Evolutionary conservation across 1,139 yeast genomes (phyloP), one percentile per base, ranked within the genome.

Genomic region (Ashbya aceris): DNA sequence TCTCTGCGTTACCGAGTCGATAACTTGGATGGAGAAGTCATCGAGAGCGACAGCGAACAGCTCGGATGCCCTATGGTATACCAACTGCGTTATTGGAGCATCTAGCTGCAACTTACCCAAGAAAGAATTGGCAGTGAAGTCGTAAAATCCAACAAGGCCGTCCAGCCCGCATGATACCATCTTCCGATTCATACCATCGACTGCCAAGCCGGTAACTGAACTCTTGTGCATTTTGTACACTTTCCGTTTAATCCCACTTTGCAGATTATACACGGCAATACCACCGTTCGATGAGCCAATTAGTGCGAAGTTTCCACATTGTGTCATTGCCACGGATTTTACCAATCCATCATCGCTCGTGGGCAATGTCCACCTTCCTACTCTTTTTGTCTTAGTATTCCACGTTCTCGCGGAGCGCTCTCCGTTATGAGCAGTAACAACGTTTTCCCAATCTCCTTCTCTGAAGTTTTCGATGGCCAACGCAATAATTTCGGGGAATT

Each of bases 221-320:
- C 78, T 80, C 53, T 77, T 76, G 59, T 89, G 97, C 33, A 84
- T 69, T 48, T 72, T 72, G 45, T 70, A 66, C 52, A 70, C 73
- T 55, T 82, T 81, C 51, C 96, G 74, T 41, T 80, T 65, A 12
- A 76, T 62, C 14, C 98, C 98, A 56, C 95, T 84, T 65, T 93
- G 98, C 61, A 93, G 67, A 59, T 93, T 93, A 64, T 80, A 89
- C 10, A 83, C 85, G 27, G 83, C 89, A 49, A 91, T 81, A n/a
- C 85, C 81, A 49, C 99, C 99, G 33, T 69, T 66, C 1, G 91
- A 73, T 4, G 96, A 86, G n/a, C 97, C 99, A 20, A 93, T 83
- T 38, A 91, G 66, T 1, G 83, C 96, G 65, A 93, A 93, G 61
- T 93, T 93, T 32, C 98, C 98, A 71, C 99, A 93, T 46, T 79